Base-by-base conservation (phyloP, 176 grass and related monocot genomes). In the Otatea glauca region DNA sequence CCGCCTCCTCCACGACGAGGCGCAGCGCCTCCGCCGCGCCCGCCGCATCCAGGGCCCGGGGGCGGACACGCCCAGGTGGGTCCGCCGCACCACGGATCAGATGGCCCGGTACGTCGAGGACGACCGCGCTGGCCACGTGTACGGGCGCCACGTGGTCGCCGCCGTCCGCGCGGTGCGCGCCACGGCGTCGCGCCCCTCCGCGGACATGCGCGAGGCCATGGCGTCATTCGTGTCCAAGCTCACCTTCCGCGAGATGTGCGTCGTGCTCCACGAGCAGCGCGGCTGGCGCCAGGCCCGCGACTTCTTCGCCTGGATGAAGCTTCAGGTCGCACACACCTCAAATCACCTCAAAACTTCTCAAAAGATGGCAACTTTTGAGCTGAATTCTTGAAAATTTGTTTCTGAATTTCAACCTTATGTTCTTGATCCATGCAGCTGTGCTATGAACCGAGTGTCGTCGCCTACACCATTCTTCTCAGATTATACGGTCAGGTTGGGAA, bases 251-350 rank as follows among this genome's bases (percentile, higher is more conserved):
- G 96, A 98, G 86, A 98, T 98, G 96, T 98, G 96, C 84, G 77
- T 93, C 37, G 96, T 98, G 5, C 96, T 98, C 80, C 90, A 87
- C 68, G 93, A 93, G 75, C 96, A 95, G 75, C 88, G 92, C 42
- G 92, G 91, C 5, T 98, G 96, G 93, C 83, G 86, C 48, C 93
- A 95, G 84, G 96, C 77, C 6, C 86, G 93, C 49, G 93, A 98
- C 23, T 98, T 98, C 91, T 98, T 98, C 85, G 84, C 80, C 11
- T 95, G 96, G 96, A 98, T 98, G 96, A 98, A 98, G 83, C 82
- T 92, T 25, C 96, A 98, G 85, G 96, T 6, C 29, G 34, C 16
- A 66, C n/a, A 75, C 32, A 5, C 44, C 20, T 17, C 17, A 63
- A 85, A 29, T 70, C 32, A 5, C 44, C 20, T 17, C 17, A 63